These are phyloP conservation scores for Letharia columbiana DNA, from an alignment of 495 filamentous ascomycete species.

Conservation along the genomic window DNA sequence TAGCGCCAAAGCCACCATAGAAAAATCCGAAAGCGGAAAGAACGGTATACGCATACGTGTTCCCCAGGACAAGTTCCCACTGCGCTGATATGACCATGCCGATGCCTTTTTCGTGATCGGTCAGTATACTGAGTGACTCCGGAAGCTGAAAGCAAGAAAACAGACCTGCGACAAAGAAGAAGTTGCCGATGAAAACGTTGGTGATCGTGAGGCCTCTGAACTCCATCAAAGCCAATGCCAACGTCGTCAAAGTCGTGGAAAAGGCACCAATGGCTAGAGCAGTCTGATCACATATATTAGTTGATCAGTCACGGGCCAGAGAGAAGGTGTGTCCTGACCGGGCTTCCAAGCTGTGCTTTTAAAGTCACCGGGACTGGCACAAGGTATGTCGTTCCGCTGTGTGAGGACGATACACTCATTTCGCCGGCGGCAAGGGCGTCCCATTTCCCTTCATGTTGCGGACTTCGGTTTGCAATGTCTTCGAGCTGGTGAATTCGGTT, in stretches of 20 bases:
- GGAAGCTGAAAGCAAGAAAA: background rate
- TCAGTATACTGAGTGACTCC: background rate
- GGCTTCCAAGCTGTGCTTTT: constrained; percentile 30
- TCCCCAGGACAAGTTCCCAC: constrained; percentile 43
- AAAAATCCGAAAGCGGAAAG: constrained; percentile 44
- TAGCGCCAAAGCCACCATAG: constrained; percentile 37
- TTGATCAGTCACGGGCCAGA: background rate
- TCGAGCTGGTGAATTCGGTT: constrained; percentile 28
- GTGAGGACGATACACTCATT: constrained; percentile 16
- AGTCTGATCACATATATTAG: constrained; percentile 24
- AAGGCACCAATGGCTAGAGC: constrained; percentile 44
- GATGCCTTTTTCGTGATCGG: constrained; percentile 25
- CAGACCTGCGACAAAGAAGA: constrained; percentile 38
- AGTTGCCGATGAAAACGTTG: constrained; percentile 43
- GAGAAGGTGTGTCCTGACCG: constrained; percentile 14
- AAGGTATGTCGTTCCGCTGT: constrained; percentile 18
- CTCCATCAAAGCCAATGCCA: constrained; percentile 43
- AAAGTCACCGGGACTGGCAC: constrained; percentile 29
- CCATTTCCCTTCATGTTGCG: constrained; percentile 24
- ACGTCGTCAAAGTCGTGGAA: constrained; percentile 42
- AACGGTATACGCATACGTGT: constrained; percentile 44
- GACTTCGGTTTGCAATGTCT: constrained; percentile 22
- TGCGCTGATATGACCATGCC: constrained; percentile 43
- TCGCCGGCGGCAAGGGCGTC: constrained; percentile 13
- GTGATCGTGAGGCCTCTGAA: constrained; percentile 38